Conservation (phyloP, 768 basidiomycete genomes). For the Megacollybia marginata region DNA sequence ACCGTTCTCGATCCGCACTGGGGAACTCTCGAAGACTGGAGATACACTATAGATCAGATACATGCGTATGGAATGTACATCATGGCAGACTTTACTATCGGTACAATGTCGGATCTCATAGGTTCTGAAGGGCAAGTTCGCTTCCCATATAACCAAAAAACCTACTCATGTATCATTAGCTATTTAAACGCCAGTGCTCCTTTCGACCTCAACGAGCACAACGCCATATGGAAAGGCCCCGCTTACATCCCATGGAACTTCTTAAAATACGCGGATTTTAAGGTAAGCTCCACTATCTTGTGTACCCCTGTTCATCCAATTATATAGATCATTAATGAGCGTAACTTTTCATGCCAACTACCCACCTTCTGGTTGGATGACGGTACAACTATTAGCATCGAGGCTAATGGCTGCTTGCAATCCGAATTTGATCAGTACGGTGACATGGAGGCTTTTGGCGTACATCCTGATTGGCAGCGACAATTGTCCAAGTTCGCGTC, state of each 20-base stretch:
- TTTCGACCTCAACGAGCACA: conserved; percentile 70
- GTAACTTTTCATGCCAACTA: conserved; percentile 66
- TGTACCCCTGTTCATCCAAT: conserved; percentile 3
- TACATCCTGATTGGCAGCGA: conserved; percentile 90
- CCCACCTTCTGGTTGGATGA: conserved; percentile 80
- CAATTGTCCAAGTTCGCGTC: conserved; percentile 93
- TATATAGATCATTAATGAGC: conserved; percentile 53
- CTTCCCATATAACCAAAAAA: not conserved
- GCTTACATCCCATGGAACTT: conserved; percentile 81
- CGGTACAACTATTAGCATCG: conserved; percentile 53
- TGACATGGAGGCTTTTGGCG: conserved; percentile 97
- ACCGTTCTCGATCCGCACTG: conserved; percentile 88
- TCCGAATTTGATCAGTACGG: conserved; percentile 95
- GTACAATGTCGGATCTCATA: conserved; percentile 84
- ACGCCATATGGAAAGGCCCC: conserved; percentile 68
- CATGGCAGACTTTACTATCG: conserved; percentile 91
- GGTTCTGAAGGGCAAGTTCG: conserved; percentile 70
- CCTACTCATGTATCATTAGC: conserved; percentile 28
- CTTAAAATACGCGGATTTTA: conserved; percentile 76
- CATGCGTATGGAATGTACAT: conserved; percentile 85
- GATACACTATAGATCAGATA: conserved; percentile 61
- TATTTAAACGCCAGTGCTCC: conserved; percentile 76
- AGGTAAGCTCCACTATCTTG: conserved; percentile 29
- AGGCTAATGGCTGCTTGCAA: conserved; percentile 60
- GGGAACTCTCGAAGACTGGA: conserved; percentile 82